A percentile compares a stretch with the other conserved stretches of the same genome.
These are phyloP conservation scores for Lolium perenne DNA, from an alignment of 176 grass and related monocot genomes.

Conservation along the genomic window DNA sequence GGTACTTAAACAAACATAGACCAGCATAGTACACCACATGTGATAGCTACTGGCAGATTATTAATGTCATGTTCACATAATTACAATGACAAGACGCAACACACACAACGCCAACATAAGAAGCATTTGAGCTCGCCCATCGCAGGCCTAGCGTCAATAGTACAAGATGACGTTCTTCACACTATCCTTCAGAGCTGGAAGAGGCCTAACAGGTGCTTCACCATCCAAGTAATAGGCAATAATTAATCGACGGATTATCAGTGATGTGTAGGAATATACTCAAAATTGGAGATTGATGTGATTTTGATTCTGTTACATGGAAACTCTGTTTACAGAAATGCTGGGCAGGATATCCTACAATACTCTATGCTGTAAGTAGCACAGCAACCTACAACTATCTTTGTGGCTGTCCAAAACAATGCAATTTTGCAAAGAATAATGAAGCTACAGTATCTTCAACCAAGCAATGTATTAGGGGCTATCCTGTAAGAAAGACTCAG, in stretches of 20 bases:
- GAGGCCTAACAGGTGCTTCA: constrained; percentile 57
- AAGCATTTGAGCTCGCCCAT: background rate
- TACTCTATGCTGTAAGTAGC: background rate
- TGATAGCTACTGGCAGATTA: constrained; percentile 19
- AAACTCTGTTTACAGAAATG: background rate
- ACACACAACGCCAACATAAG: background rate
- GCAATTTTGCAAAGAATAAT: background rate
- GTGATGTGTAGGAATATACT: background rate
- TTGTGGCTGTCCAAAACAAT: constrained; percentile 5
- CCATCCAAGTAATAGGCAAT: constrained; percentile 24
- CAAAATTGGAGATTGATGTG: background rate
- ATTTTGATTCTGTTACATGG: constrained; percentile 13
- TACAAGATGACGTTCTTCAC: constrained; percentile 90
- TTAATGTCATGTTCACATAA: constrained; percentile 34
- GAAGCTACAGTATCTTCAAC: background rate
- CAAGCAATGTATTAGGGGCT: background rate
- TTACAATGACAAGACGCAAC: constrained; percentile 28
- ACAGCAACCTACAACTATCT: background rate
- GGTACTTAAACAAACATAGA: background rate
- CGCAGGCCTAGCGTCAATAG: constrained; percentile 43
- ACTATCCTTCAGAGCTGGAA: constrained; percentile 72
- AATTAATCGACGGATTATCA: background rate
- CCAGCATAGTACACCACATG: background rate
- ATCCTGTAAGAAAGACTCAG: background rate
- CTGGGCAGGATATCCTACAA: background rate